Conservation (phyloP, 2,329 filamentous ascomycete species). For the Parascedosporium putredinis region DNA sequence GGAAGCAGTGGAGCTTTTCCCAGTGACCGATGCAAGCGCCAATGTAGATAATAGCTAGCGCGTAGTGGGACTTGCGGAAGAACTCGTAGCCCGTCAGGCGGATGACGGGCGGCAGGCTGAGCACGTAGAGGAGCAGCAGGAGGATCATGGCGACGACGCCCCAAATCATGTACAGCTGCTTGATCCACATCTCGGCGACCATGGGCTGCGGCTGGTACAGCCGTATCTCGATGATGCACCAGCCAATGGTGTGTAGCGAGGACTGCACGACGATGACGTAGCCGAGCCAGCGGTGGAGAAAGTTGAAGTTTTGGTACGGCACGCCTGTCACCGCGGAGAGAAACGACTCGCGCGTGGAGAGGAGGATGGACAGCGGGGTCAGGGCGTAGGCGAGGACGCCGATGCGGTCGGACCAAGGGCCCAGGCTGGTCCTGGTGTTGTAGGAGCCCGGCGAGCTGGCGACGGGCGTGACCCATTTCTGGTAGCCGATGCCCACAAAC, state of each 20-base stretch:
- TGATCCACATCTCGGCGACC: constrained; percentile 45
- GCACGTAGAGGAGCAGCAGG: constrained; percentile 47
- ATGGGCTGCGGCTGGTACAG: constrained; percentile 64
- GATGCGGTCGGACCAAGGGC: constrained; percentile 58
- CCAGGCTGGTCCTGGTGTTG: constrained; percentile 56
- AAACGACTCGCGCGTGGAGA: constrained; percentile 60
- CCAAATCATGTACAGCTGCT: constrained; percentile 61
- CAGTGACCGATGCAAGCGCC: constrained; percentile 70
- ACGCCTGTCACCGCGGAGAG: constrained; percentile 61
- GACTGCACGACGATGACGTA: constrained; percentile 62
- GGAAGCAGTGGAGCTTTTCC: constrained; percentile 55
- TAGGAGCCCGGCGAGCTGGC: constrained; percentile 40
- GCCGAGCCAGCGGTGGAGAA: constrained; percentile 66
- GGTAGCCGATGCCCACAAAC: constrained; percentile 59
- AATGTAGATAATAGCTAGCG: constrained; percentile 63
- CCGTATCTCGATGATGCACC: constrained; percentile 54
- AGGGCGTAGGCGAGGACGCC: constrained; percentile 64
- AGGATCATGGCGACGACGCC: constrained; percentile 59
- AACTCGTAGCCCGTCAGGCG: constrained; percentile 63
- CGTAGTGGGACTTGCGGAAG: constrained; percentile 65
- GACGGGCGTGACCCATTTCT: constrained; percentile 60
- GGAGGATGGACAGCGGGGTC: constrained; percentile 57
- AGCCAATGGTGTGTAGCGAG: constrained; percentile 58
- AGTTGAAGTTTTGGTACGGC: constrained; percentile 68
- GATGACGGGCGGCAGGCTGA: constrained; percentile 49